Conservation (phyloP, 129 eudicot genomes). For the Solidago caesia region DNA sequence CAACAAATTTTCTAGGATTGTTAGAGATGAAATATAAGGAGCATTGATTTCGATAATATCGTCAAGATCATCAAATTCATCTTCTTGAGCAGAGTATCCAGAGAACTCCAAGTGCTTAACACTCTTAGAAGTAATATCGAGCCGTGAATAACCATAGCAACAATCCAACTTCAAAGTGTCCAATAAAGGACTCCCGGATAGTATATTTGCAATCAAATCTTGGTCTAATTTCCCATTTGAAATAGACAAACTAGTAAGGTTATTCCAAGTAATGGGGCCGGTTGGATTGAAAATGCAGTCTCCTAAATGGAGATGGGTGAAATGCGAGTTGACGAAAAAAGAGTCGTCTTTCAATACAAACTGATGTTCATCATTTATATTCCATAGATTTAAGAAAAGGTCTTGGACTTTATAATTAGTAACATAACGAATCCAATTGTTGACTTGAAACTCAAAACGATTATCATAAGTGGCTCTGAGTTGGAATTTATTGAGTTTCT, state of each 20-base stretch:
- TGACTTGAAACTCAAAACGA: conserved; percentile 5
- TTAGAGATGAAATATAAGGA: conserved; percentile 21
- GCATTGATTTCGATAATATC: conserved; percentile 28
- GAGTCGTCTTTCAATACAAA: conserved; percentile 14
- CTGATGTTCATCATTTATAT: neutral
- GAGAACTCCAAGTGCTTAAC: conserved; percentile 21
- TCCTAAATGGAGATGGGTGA: conserved; percentile 19
- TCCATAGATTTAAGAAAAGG: conserved; percentile 3
- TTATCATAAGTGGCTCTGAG: neutral
- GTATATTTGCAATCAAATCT: conserved; percentile 21
- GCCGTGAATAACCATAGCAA: conserved; percentile 24
- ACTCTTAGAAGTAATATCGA: conserved; percentile 22
- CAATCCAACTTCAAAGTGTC: conserved; percentile 15
- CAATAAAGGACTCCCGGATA: conserved; percentile 26
- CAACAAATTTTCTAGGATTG: neutral
- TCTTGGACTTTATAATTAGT: conserved; percentile 7
- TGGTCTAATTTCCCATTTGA: conserved; percentile 2
- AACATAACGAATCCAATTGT: conserved; percentile 28
- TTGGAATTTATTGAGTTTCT: conserved; percentile 11
- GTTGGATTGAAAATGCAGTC: conserved; percentile 13
- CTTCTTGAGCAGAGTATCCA: neutral
- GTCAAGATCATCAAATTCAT: neutral
- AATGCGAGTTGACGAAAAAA: conserved; percentile 23
- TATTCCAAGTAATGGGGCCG: conserved; percentile 19
- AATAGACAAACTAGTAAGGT: conserved; percentile 17